Evolutionary conservation across 2,329 filamentous ascomycete species (phyloP), one percentile per base, ranked within the genome.

Genomic region (Sporothrix mexicana): DNA sequence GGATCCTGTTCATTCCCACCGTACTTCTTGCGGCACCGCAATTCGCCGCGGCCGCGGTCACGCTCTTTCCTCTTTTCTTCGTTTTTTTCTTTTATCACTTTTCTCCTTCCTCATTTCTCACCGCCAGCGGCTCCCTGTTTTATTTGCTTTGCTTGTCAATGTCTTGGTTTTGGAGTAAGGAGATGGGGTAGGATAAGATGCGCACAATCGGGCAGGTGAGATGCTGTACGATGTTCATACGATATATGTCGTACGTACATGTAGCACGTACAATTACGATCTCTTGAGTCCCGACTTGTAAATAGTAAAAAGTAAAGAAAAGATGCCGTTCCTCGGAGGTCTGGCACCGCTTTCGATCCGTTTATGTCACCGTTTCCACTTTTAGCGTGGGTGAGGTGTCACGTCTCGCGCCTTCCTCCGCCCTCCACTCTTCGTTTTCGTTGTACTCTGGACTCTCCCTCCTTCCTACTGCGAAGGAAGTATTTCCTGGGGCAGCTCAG

Each of bases 21-120:
- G 64, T 15, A 12, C 47, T 23, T 69, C 49, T 41, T 69, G 66
- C 49, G 66, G 66, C 66, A 43, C 66, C 66, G 66, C 66, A 69
- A 57, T 43, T 43, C 61, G 57, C 57, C 15, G 8, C 17, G 15
- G 30, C 23, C 13, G 20, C 45, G 47, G 45, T 51, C 64, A 67
- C 36, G 43, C 59, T 20, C 36, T 17, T 3, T 45, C 2, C 4
- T 45, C 3, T 20, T 23, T 15, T 43, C 15, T n/a, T 12, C 25
- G 53, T 4, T 30, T 57, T 2, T 7, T 7, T 6, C 30, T 36
- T 36, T 36, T 36, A 36, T 36, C 30, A 36, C 30, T 36, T 36
- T 36, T 36, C 30, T 36, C 30, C 30, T 36, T 36, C 30, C 30
- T 36, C 51, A 20, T 55, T 55, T 55, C 9, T 55, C 51, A 55